Evolutionary conservation across 257 asterid species (phyloP).

Genomic region (Nicotiana tomentosiformis): DNA sequence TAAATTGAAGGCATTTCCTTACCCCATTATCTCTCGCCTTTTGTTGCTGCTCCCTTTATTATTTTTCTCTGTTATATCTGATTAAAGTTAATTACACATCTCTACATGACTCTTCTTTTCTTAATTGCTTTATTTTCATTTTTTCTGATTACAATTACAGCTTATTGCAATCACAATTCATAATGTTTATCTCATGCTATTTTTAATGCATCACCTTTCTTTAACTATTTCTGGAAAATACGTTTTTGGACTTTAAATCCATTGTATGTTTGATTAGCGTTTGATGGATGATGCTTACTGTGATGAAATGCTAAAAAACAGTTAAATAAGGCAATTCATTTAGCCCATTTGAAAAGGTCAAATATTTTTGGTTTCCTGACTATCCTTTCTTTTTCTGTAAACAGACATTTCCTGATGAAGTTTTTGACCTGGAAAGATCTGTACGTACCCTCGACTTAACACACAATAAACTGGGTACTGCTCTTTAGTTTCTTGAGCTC

Average conservation of each 20-base stretch:
- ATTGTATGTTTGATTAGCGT: background rate
- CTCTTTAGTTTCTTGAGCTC: slow-evolving; percentile 8
- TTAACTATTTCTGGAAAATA: background rate
- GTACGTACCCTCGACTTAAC: slow-evolving; percentile 95
- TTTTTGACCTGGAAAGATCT: slow-evolving; percentile 69
- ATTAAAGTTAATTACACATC: background rate
- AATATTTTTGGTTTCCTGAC: background rate
- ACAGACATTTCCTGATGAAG: slow-evolving; percentile 87
- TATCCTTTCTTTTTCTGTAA: background rate
- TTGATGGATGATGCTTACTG: background rate
- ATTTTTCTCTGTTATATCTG: background rate
- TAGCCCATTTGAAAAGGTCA: background rate
- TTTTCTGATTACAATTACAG: background rate
- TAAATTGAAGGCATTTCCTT: slow-evolving; percentile 60
- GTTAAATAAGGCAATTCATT: background rate
- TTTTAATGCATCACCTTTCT: background rate
- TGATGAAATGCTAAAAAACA: background rate
- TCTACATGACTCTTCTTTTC: background rate
- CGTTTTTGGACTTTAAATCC: background rate
- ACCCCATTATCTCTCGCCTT: background rate
- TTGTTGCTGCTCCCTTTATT: too few relatives aligned
- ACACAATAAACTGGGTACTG: slow-evolving; percentile 66
- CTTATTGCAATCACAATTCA: background rate
- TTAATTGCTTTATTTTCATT: background rate
- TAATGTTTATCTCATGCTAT: background rate